These are phyloP conservation scores for Diaporthe eres DNA, from an alignment of 2,329 filamentous ascomycete species.

Conservation along the genomic window DNA sequence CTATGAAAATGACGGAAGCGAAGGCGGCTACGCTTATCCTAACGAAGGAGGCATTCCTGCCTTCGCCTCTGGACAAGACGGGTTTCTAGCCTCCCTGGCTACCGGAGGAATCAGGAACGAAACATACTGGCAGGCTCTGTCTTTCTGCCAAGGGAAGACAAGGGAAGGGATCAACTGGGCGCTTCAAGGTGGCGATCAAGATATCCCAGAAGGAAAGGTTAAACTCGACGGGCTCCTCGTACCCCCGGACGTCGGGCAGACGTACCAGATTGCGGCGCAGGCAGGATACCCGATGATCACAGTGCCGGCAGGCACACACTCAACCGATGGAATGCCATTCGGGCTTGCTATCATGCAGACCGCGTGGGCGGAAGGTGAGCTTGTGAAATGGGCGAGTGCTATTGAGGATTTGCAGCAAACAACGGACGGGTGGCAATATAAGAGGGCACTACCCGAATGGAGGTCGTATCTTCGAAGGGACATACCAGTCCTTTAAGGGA, in stretches of 20 bases:
- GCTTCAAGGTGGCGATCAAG: slow-evolving; percentile 59
- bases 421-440: slow-evolving; percentile 56
- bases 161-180: slow-evolving; percentile 80
- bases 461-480: slow-evolving; percentile 63
- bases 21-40: slow-evolving; percentile 74
- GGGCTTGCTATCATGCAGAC: slow-evolving; percentile 72
- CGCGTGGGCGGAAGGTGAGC: slow-evolving; percentile 70
- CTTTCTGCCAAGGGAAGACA: slow-evolving; percentile 71
- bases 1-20: slow-evolving; percentile 72
- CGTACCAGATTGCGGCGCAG: slow-evolving; percentile 79
- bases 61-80: slow-evolving; percentile 79
- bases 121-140: slow-evolving; percentile 76
- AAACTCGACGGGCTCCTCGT: slow-evolving; percentile 75
- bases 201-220: slow-evolving; percentile 37
- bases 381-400: slow-evolving; percentile 74
- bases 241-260: slow-evolving; percentile 77
- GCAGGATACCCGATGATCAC: slow-evolving; percentile 83
- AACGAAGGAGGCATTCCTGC: slow-evolving; percentile 64
- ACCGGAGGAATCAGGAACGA: slow-evolving; percentile 73
- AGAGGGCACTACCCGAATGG: slow-evolving; percentile 67
- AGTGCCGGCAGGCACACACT: slow-evolving; percentile 72
- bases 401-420: slow-evolving; percentile 71
- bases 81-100: slow-evolving; percentile 74
- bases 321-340: slow-evolving; percentile 71
- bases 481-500: slow-evolving; percentile 52